These are phyloP conservation scores for Capillidium rhysosporum DNA, from an alignment of 371 early-diverging fungal species.

Conservation along the genomic window DNA sequence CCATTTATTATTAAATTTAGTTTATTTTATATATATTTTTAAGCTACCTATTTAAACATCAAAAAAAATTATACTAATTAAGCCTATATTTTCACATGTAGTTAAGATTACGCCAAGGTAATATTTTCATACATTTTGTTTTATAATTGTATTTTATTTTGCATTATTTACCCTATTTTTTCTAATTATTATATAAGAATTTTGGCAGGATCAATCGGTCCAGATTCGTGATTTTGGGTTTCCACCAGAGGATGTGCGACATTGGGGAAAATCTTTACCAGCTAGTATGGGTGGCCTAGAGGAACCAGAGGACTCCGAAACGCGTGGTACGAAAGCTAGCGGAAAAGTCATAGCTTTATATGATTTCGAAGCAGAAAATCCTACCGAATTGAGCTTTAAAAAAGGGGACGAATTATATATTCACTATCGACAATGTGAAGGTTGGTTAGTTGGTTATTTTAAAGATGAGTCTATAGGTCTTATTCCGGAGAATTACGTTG, in stretches of 20 bases:
- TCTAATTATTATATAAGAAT: conserved; percentile 6
- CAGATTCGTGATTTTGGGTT: conserved; percentile 50
- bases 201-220: conserved; percentile 5
- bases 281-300: background rate
- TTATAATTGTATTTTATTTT: background rate
- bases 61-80: too few relatives aligned
- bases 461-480: conserved; percentile 32
- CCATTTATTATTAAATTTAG: too few relatives aligned
- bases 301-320: background rate
- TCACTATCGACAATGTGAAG: conserved; percentile 40
- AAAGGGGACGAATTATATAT: conserved; percentile 40
- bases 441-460: conserved; percentile 50
- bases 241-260: conserved; percentile 28
- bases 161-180: background rate
- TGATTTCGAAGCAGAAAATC: conserved; percentile 49
- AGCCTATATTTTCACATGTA: too few relatives aligned
- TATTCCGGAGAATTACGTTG: conserved; percentile 52
- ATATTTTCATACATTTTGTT: too few relatives aligned
- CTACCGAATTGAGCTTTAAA: conserved; percentile 36
- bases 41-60: too few relatives aligned
- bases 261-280: conserved; percentile 17
- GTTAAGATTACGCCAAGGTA: too few relatives aligned
- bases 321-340: conserved; percentile 12
- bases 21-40: too few relatives aligned
- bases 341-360: conserved; percentile 35